Base-by-base conservation (phyloP, 495 filamentous ascomycete species). In the Trichoderma reesei region DNA sequence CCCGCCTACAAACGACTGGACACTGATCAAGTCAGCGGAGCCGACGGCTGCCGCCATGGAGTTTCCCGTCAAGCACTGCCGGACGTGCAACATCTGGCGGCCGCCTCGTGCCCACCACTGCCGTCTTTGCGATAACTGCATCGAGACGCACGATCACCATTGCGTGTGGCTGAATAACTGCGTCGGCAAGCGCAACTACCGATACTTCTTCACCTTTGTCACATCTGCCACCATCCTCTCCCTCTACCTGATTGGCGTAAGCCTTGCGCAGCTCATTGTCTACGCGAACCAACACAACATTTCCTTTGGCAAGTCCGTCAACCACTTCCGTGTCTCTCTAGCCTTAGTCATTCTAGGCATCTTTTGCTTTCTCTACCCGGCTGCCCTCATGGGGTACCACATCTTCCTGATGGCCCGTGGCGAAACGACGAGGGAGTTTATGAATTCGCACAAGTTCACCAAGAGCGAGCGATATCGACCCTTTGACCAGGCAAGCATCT, bases 131-230 rank as follows among this genome's bases (percentile, higher is more conserved):
- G 92, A 98, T 75, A 96, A 93, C 71, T 98, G 94, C 72, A 84
- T 98, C 56, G 94, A 98, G 72, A 97, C 93, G 0, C 92, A 97
- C 68, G 94, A 98, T 71, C 94, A 98, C 70, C 94, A 98, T 78
- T 98, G 94, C 69, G 91, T 98, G 26, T 98, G 95, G 95, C 85
- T 98, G 61, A 98, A 98, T 76, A 98, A 98, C 73, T 98, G 94
- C 74, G 88, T 98, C 54, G 94, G 94, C 6, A 89, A 95, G 41
- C 90, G 94, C 63, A 98, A 98, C 74, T 98, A 98, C 74, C 91
- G 95, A 60, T 98, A 94, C 70, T 98, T 98, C 74, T 96, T 97
- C 70, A 83, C 88, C 20, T 98, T 97, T 75, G 83, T 98, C 67
- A 83, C 80, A 68, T 82, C 85, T 20, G 85, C 81, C 13, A 91